A percentile compares a stretch with the other conserved stretches of the same genome.
Conservation (phyloP, 169 alveolate species). For the Eimeria tenella region DNA sequence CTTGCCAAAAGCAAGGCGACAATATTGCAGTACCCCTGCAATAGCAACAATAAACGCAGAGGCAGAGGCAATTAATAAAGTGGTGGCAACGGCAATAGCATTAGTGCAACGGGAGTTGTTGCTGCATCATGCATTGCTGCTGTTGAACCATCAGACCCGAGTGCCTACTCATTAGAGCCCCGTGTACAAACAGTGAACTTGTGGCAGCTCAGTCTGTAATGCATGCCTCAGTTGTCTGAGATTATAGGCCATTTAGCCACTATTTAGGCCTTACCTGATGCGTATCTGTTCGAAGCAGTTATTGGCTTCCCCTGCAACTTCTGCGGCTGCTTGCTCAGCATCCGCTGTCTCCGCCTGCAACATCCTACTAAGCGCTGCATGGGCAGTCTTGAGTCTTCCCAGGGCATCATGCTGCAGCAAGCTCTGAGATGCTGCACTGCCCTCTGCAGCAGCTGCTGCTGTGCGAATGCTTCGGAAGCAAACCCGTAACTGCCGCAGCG, state of each 20-base stretch:
- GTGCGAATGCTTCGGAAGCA: slow-evolving; percentile 35
- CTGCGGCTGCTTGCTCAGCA: background rate
- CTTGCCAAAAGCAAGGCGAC: slow-evolving; percentile 45
- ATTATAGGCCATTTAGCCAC: too few species aligned
- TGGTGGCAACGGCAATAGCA: background rate
- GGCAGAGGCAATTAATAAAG: background rate
- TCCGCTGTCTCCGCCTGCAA: slow-evolving; percentile 12
- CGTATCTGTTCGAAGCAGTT: slow-evolving; percentile 15
- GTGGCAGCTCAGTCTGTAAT: too few species aligned
- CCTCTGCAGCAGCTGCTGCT: slow-evolving; percentile 34
- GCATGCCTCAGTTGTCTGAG: too few species aligned
- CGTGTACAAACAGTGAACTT: too few species aligned
- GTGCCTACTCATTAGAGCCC: too few species aligned
- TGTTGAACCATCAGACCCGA: too few species aligned
- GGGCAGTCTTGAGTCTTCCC: slow-evolving; percentile 26
- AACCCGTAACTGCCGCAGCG: slow-evolving; percentile 21
- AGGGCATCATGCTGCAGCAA: slow-evolving; percentile 42
- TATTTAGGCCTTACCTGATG: background rate
- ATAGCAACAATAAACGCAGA: background rate
- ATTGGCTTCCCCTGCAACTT: background rate
- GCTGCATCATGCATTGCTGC: too few species aligned
- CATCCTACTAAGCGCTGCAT: slow-evolving; percentile 21
- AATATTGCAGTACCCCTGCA: slow-evolving; percentile 40
- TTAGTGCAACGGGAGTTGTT: too few species aligned
- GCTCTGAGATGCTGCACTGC: background rate